Conservation (phyloP, 2,329 filamentous ascomycete genomes). For the Pyricularia pennisetigena region DNA sequence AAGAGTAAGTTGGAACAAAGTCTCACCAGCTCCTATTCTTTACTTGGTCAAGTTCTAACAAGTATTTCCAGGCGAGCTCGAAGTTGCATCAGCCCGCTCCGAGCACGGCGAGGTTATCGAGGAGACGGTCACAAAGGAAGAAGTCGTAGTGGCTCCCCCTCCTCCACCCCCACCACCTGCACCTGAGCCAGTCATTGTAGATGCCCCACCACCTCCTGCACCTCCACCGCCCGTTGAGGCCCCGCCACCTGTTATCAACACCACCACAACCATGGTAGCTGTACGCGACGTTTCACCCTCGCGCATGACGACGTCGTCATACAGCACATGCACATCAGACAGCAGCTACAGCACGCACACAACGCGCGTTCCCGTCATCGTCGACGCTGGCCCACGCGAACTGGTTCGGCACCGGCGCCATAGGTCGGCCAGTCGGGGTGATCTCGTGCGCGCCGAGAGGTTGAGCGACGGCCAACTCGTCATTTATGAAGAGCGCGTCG, state of each 20-base stretch:
- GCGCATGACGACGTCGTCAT: constrained; percentile 24
- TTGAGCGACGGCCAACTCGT: constrained; percentile 52
- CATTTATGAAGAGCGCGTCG: constrained; percentile 50
- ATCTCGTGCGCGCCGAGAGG: constrained; percentile 47
- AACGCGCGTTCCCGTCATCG: constrained; percentile 25
- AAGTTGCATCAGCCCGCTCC: constrained; percentile 34
- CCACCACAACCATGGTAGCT: constrained; percentile 24
- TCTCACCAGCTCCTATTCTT: background rate
- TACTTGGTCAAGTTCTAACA: background rate
- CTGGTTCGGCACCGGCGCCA: constrained; percentile 14
- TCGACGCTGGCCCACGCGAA: constrained; percentile 27
- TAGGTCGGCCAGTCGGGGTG: constrained; percentile 27
- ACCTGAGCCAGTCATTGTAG: constrained; percentile 13
- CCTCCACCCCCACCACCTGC: constrained; percentile 20
- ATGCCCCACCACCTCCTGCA: constrained; percentile 21
- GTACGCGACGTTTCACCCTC: constrained; percentile 40
- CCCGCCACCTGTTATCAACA: constrained; percentile 29
- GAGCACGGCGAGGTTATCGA: constrained; percentile 35
- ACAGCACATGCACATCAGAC: constrained; percentile 6
- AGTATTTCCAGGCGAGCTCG: constrained; percentile 27
- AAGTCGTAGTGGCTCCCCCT: constrained; percentile 21
- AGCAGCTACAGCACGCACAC: constrained; percentile 17
- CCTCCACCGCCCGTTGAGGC: constrained; percentile 19
- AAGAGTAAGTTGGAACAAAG: constrained; percentile 32
- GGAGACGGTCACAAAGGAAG: constrained; percentile 23